These are phyloP conservation scores for Lepraria neglecta DNA, from an alignment of 495 filamentous ascomycete species.

Conservation along the genomic window DNA sequence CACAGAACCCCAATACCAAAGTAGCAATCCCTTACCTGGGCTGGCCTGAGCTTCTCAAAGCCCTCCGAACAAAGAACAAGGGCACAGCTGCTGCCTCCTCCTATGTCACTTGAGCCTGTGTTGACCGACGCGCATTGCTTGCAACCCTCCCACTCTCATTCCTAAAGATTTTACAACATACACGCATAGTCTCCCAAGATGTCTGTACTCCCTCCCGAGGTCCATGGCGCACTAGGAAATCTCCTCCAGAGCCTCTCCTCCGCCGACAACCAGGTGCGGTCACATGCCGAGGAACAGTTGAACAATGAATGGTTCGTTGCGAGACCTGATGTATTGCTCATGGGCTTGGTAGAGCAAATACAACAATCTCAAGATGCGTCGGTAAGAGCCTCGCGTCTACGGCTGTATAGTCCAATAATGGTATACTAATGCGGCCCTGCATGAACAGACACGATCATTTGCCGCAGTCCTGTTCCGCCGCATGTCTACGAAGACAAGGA, in stretches of 20 bases:
- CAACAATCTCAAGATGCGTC: constrained; percentile 59
- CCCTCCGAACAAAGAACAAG: not conserved
- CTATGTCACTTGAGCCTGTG: not conserved
- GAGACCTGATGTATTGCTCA: constrained; percentile 77
- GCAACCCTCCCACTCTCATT: no score
- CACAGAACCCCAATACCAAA: no score
- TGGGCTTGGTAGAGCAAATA: constrained; percentile 92
- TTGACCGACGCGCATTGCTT: constrained; percentile 9
- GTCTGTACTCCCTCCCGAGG: constrained; percentile 76
- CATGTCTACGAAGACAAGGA: constrained; percentile 80
- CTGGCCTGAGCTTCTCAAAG: constrained; percentile 12
- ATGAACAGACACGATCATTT: constrained; percentile 71
- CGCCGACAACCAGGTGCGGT: constrained; percentile 78
- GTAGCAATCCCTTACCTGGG: no score
- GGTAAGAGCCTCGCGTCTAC: constrained; percentile 29
- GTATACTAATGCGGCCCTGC: constrained; percentile 3
- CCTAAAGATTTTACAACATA: not conserved
- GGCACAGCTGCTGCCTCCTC: not conserved
- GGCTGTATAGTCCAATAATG: not conserved
- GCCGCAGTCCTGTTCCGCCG: constrained; percentile 90
- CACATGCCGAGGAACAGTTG: constrained; percentile 81
- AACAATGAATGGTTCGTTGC: constrained; percentile 79
- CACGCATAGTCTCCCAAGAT: constrained; percentile 43
- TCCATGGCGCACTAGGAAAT: constrained; percentile 74
- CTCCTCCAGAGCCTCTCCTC: constrained; percentile 81